These are phyloP conservation scores for Apophysomyces elegans DNA, from an alignment of 371 early-diverging fungal species.

Conservation along the genomic window DNA sequence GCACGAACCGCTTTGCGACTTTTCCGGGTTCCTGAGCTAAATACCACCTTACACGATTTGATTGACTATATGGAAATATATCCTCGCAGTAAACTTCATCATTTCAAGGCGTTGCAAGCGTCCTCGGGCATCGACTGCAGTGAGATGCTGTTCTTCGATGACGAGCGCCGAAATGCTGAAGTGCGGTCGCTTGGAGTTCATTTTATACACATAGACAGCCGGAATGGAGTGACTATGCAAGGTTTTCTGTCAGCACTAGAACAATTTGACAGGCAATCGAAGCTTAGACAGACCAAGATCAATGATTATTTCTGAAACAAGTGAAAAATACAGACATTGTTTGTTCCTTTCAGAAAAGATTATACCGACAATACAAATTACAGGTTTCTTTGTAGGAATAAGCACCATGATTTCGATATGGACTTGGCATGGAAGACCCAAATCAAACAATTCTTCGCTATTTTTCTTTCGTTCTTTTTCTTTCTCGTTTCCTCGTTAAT, in stretches of 20 bases:
- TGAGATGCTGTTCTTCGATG: slow-evolving; percentile 67
- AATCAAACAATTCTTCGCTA: background rate
- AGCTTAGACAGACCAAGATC: slow-evolving; percentile 25
- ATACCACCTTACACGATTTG: slow-evolving; percentile 27
- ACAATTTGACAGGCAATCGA: slow-evolving; percentile 28
- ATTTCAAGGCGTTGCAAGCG: slow-evolving; percentile 42
- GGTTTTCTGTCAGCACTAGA: slow-evolving; percentile 34
- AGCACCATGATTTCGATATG: background rate
- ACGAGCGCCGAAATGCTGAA: slow-evolving; percentile 52
- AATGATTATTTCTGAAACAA: background rate
- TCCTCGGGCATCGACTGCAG: slow-evolving; percentile 44
- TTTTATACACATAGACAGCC: slow-evolving; percentile 31
- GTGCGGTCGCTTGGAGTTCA: slow-evolving; percentile 44
- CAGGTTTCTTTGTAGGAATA: background rate
- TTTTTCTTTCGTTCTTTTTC: background rate
- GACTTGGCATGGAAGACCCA: background rate
- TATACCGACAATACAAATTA: background rate
- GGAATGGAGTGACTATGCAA: slow-evolving; percentile 39
- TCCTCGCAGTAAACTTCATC: slow-evolving; percentile 46
- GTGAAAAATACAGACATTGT: background rate
- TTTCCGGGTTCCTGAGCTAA: slow-evolving; percentile 32
- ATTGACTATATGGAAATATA: slow-evolving; percentile 51
- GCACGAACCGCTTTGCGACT: slow-evolving; percentile 28
- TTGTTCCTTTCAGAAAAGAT: background rate
- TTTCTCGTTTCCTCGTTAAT: background rate